These are phyloP conservation scores for Camellia lanceoleosa DNA, from an alignment of 148 eudicot species.

Conservation along the genomic window DNA sequence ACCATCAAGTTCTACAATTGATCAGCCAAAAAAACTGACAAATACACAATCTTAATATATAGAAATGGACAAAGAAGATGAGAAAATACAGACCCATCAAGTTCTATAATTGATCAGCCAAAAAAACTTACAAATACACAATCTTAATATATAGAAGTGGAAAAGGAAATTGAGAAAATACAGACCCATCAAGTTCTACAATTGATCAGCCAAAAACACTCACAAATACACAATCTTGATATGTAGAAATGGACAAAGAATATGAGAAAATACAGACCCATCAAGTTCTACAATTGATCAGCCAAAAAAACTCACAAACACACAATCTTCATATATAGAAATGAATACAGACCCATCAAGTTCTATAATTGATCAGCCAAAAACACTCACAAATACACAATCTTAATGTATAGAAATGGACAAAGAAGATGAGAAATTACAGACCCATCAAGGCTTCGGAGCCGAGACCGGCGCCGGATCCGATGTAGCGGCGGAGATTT, in stretches of 20 bases:
- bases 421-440: conserved; percentile 6
- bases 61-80: too few species aligned
- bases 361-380: background rate
- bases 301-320: too few species aligned
- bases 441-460: conserved; percentile 97
- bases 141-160: background rate
- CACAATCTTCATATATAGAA: background rate
- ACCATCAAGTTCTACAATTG: background rate
- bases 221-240: background rate
- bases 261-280: too few species aligned
- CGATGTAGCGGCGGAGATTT: conserved; percentile 90
- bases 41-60: too few species aligned
- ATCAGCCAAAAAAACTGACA: too few species aligned
- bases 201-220: background rate
- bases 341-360: too few species aligned
- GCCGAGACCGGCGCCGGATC: conserved; percentile 95
- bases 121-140: background rate
- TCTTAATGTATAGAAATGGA: background rate
- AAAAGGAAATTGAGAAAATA: too few species aligned
- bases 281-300: background rate
- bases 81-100: background rate
- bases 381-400: background rate
- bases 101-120: background rate
- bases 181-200: background rate
- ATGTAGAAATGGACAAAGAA: too few species aligned